phyloP scores from a whole-genome alignment of 2,329 filamentous ascomycete species.

The Diaporthe sp. region DNA sequence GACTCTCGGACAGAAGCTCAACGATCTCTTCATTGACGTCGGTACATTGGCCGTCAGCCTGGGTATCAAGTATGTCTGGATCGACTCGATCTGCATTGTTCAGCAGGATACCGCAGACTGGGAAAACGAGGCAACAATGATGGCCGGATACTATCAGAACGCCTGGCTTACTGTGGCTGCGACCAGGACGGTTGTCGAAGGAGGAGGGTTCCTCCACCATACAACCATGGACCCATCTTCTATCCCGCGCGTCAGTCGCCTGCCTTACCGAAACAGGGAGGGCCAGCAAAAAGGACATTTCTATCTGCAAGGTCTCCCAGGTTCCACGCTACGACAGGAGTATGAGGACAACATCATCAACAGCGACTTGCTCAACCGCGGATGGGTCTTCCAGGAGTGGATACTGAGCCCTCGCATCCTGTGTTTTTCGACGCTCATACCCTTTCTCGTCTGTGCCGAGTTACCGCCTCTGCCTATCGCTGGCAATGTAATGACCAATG shows the following conservation, averaged over 20 bases:
- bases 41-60: background rate
- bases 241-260: background rate
- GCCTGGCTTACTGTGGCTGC: background rate
- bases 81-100: constrained; percentile 35
- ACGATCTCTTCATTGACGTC: background rate
- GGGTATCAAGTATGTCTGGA: constrained; percentile 22
- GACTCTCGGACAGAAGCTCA: background rate
- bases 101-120: constrained; percentile 29
- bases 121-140: constrained; percentile 14
- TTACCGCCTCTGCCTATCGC: background rate
- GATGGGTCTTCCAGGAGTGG: constrained; percentile 25
- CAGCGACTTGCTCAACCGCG: background rate
- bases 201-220: background rate
- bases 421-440: background rate
- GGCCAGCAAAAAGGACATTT: background rate
- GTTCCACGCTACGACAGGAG: background rate
- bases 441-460: background rate
- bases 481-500: background rate
- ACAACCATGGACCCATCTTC: background rate
- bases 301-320: background rate
- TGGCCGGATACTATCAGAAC: constrained; percentile 19
- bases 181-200: background rate
- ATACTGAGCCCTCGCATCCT: constrained; percentile 3
- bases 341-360: background rate
- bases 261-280: background rate